Evolutionary conservation across 495 filamentous ascomycete genomes (phyloP), one percentile per base, ranked within the genome.

Genomic region (Penicillium verhagenii): DNA sequence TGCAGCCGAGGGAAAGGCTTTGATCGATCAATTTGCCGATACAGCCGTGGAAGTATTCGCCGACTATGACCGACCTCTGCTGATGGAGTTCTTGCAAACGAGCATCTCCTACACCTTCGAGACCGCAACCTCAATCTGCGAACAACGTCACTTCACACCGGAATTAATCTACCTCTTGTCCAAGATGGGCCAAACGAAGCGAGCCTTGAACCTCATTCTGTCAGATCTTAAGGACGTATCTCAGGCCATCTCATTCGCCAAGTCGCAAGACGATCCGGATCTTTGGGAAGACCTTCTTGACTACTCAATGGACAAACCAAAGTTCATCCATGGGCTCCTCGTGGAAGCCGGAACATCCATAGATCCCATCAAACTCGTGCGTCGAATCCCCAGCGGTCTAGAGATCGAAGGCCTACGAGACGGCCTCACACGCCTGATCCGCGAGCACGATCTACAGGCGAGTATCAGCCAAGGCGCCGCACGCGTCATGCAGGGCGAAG

Each of bases 231-330:
- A 83, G 52, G 92, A 97, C 61, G 91, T 97, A 39, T 87, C 85
- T 4, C 89, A 91, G 53, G 94, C 94, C 42, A 97, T 98, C 57
- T 80, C 87, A 7, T 98, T 97, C 57, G 91, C 92, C 45, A 96
- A 96, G 69, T 86, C 90, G 43, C 92, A 96, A 66, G 82, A 92
- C 53, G 93, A 97, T 54, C 83, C 84, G 0, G 89, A 93, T 59
- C 80, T 98, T 0, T 98, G 94, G 94, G 87, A 96, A 57, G 94
- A 98, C 62, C 80, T 98, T 9, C 84, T 98, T 19, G 83, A 92
- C 54, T 97, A 97, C 73, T 88, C 84, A 20, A 97, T 98, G 95
- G 90, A 96, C 69, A 96, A 96, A 59, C 94, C 94, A 0, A 81
- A 81, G 13, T 98, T 98, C 73, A 96, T 98, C 52, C 86, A 90